Base-by-base conservation (phyloP, 2,329 filamentous ascomycete genomes). In the Penicillium digitatum region DNA sequence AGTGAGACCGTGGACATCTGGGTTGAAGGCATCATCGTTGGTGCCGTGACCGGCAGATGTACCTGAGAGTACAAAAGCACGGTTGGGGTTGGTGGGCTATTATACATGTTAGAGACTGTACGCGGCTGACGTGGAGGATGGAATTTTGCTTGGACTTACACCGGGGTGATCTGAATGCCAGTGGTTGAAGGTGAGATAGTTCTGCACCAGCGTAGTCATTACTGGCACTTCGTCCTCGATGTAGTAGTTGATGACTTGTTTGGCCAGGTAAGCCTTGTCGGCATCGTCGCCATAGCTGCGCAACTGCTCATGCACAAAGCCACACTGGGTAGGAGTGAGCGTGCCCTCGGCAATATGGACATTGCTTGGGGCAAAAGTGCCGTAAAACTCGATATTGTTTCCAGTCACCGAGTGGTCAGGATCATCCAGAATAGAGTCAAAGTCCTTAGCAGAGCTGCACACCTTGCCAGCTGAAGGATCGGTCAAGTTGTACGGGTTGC, bases 201-300 rank as follows among this genome's bases (percentile, higher is more conserved):
- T 73, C 51, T 78, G 68, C 29, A 70, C 68, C 55, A 78, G 58
- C 8, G 66, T 53, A 20, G 71, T 74, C 47, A 78, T 66, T 47
- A 77, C 71, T 1, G 75, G 75, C 3, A 78, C 69, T 63, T 78
- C 69, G 0, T 69, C 67, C 55, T 76, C 73, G 1, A 73, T 72
- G 57, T 78, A 78, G 57, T 78, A 78, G 66, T 75, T 72, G 62
- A 78, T 70, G 42, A 77, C 75, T 62, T 78, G 70, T 42, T 67
- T 69, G 3, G 66, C 66, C n/a, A 71, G 60, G n/a, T 64, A 53
- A 42, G 71, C 68, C 48, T 64, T 63, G 44, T 65, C 60, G 49
- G 65, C 67, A 46, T 69, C 66, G 32, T 55, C 52, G 7, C 65
- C 63, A 58, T 78, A 75, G 12, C 62, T 48, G 5, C 68, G 67